Evolutionary conservation across 306 rosid species (phyloP), one percentile per base, ranked within the genome.

Genomic region (Quercus cerris): DNA sequence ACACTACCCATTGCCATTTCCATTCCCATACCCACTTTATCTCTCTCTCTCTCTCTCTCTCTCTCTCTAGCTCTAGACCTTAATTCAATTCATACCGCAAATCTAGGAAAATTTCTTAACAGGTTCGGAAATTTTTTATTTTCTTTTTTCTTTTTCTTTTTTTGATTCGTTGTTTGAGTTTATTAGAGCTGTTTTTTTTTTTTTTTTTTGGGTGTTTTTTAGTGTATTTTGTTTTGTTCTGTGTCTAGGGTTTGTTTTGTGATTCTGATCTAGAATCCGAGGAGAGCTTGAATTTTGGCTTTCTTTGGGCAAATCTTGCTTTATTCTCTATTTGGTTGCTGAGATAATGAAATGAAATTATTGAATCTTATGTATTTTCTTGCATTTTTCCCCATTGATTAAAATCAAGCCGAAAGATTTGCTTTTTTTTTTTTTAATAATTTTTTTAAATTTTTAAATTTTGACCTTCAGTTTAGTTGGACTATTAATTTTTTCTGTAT

Each of bases 221-320:
- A 38, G 46, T 8, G 46, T 41, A 41, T 41, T 41, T 63, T 51
- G 58, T 68, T 73, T 20, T 3, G 56, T 57, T 28, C 18, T 72
- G 10, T 77, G 14, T 63, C 3, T 30, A 83, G 81, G 87, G 75
- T 7, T 66, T 41, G 8, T 25, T 72, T 56, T 74, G 25, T 35
- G 52, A 35, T 35, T 35, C 1, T 35, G 72, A 67, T 35, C 25
- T 67, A n/a, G 4, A 49, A 19, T 67, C 54, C 17, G 54, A 49
- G 54, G 3, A 49, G 54, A 49, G 1, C 54, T 12, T 49, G 54
- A 49, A 49, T 49, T 49, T 49, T 49, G 54, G 54, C 13, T 3
- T 49, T 49, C 15, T 11, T 12, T 49, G 12, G 4, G 2, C 17
- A 49, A 49, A 12, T 49, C 54, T 12, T 49, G 1, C 54, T 49